Evolutionary conservation across 306 rosid species (phyloP).

Genomic region (Abrus pulchellus): DNA sequence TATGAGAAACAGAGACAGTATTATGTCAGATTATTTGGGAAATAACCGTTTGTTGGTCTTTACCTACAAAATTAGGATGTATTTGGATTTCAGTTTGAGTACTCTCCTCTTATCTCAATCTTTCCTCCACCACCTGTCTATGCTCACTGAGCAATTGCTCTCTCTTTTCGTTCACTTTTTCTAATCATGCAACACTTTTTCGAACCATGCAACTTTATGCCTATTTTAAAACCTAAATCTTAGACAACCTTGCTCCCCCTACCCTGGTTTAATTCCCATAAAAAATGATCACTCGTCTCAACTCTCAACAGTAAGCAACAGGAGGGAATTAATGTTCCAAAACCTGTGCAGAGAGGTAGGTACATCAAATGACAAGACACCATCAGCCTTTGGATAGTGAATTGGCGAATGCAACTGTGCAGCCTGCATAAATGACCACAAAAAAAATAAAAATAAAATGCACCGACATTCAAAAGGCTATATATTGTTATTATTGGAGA

Average conservation of each 20-base stretch:
- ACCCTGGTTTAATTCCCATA: slow-evolving; percentile 14
- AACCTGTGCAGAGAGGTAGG: slow-evolving; percentile 96
- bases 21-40: background rate
- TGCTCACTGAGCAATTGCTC: background rate
- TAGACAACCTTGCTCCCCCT: slow-evolving; percentile 1
- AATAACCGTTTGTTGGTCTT: background rate
- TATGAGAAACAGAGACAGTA: background rate
- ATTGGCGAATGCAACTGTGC: slow-evolving; percentile 74
- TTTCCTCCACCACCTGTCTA: background rate
- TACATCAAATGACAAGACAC: slow-evolving; percentile 83
- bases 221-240: background rate
- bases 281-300: slow-evolving; percentile 15
- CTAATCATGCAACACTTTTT: background rate
- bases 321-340: slow-evolving; percentile 29
- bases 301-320: slow-evolving; percentile 44
- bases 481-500: slow-evolving; percentile 13
- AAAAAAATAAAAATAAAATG: background rate
- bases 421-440: slow-evolving; percentile 60
- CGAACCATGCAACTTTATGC: slow-evolving; percentile 16
- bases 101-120: background rate
- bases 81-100: slow-evolving; percentile 33
- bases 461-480: background rate
- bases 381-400: slow-evolving; percentile 89
- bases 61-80: slow-evolving; percentile 26
- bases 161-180: background rate